A percentile compares a stretch with the other conserved stretches of the same genome.
Conservation (phyloP, 441 rosid species). For the Oxalis stricta region DNA sequence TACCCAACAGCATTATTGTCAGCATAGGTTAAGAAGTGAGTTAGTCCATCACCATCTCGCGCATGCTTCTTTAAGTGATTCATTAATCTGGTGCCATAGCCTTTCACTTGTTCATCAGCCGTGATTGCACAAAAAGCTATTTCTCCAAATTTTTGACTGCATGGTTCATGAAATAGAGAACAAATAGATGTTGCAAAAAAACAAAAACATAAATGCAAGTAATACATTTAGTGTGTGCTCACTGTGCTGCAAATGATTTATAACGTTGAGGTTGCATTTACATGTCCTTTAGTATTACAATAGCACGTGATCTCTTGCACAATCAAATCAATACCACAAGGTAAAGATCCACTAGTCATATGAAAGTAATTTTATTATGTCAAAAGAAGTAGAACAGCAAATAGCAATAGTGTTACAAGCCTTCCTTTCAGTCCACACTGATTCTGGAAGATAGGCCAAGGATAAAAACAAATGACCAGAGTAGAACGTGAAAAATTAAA, state of each 20-base stretch:
- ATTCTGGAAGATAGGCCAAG: background rate
- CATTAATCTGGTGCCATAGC: constrained; percentile 98
- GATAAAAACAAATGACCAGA: background rate
- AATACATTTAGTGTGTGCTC: background rate
- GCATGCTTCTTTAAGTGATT: constrained; percentile 97
- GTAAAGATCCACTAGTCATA: background rate
- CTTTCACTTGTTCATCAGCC: constrained; percentile 99
- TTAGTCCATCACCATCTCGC: constrained; percentile 89
- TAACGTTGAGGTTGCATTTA: too few species aligned
- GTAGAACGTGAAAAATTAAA: background rate
- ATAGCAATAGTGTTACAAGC: too few species aligned
- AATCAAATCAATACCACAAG: background rate
- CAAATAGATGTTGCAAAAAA: background rate
- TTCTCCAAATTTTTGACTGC: constrained; percentile 96
- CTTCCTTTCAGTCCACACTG: too few species aligned
- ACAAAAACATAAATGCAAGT: background rate
- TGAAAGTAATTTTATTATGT: background rate
- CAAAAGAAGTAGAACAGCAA: constrained; percentile 3
- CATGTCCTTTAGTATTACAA: too few species aligned
- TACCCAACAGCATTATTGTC: constrained; percentile 99
- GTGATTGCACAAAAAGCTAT: constrained; percentile 99
- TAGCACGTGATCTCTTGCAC: too few species aligned
- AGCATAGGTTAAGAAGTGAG: constrained; percentile 94
- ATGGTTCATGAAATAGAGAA: constrained; percentile 4
- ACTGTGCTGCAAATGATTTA: too few species aligned